A percentile compares a stretch with the other conserved stretches of the same genome.
Evolutionary conservation across 805 yeast species (phyloP).

Genomic region (Zygotorulaspora sp.): DNA sequence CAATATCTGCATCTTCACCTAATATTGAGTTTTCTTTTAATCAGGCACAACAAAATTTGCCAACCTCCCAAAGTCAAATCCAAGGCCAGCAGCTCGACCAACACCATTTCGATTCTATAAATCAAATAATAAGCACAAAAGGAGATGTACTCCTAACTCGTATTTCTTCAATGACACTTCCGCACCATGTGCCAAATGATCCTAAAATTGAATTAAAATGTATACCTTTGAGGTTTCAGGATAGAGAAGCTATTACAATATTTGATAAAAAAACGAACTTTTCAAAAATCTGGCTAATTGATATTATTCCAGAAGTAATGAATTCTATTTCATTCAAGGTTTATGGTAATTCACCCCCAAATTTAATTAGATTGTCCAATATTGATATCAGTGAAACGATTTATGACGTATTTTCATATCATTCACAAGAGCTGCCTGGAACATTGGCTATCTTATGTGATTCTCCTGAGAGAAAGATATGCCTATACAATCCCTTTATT

Average conservation of each 20-base stretch:
- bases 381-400: constrained; percentile 8
- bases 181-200: constrained; percentile 19
- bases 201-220: constrained; percentile 12
- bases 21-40: constrained; percentile 30
- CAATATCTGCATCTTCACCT: constrained; percentile 16
- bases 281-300: constrained; percentile 47
- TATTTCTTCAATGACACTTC: constrained; percentile 42
- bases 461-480: constrained; percentile 34
- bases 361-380: constrained; percentile 18
- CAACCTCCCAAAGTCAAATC: background rate
- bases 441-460: constrained; percentile 15
- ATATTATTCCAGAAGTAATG: constrained; percentile 25
- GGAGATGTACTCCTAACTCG: constrained; percentile 63
- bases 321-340: constrained; percentile 26
- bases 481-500: constrained; percentile 32
- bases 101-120: constrained; percentile 7
- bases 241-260: constrained; percentile 59
- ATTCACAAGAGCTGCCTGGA: constrained; percentile 13
- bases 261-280: constrained; percentile 42
- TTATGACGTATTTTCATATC: constrained; percentile 9
- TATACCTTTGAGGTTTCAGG: constrained; percentile 37
- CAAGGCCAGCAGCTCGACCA: constrained; percentile 11
- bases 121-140: constrained; percentile 44
- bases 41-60: constrained; percentile 12
- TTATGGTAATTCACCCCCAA: constrained; percentile 28